Base-by-base conservation (phyloP, 163 green algal species). In the Coccomyxa subellipsoidea region DNA sequence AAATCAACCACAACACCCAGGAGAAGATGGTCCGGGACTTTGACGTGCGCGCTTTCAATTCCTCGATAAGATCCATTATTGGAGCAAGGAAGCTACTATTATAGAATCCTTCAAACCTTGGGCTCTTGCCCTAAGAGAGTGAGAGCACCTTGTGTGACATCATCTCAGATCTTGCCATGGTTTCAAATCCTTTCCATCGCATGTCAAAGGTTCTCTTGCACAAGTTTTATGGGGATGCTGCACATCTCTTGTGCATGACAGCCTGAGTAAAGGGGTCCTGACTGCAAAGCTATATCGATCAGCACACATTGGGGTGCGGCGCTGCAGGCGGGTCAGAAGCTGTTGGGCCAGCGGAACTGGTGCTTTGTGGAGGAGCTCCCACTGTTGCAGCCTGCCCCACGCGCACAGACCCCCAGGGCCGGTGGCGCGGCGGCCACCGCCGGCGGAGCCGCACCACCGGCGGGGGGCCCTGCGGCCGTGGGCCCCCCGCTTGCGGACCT, bases 341-440 rank as follows among this genome's bases (percentile, higher is more conserved):
- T 92, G 25, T 80, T 91, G 31, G 81, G 38, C 5, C 69, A 78
- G 54, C 81, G 88, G 35, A 92, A 92, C 83, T 92, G 88, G 88
- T 91, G 83, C 37, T 80, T 78, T 27, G 10, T 76, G 18, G n/a
- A 75, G 23, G 38, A 81, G 38, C 76, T 38, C 76, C 38, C n/a
- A 31, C 76, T 53, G 53, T n/a, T 25, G 31, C 40, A 21, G 27
- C 47, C 31, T 40, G 54, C 29, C 40, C 0, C 70, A 23, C 77
- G 47, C 75, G 3, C 27, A 39, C 35, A 32, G 21, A 54, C 34
- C 6, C 59, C 15, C 31, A 36, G 25, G 31, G 31, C 69, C 69
- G 31, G 69, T 37, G 53, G 7, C 3, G n/a, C 38, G 36, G 38
- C 31, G 73, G 38, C 40, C 38, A 38, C 36, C 35, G 1, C 40